Evolutionary conservation across 768 basidiomycete genomes (phyloP).

Genomic region (Kondoa malvinella): DNA sequence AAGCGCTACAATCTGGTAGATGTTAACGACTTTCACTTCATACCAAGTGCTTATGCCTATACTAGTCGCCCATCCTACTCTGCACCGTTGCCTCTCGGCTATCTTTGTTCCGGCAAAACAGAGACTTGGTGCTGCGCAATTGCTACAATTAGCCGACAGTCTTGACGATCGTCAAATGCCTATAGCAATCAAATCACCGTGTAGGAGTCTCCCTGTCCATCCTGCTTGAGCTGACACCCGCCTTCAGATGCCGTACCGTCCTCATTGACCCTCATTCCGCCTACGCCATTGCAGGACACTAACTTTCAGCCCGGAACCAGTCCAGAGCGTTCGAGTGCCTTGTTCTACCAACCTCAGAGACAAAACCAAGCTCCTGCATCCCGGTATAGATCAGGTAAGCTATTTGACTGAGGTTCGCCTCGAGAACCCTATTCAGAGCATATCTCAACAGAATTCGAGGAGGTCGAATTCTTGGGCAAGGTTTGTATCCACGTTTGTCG

Average conservation of each 20-base stretch:
- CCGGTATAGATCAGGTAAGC: not conserved
- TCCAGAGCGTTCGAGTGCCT: not conserved
- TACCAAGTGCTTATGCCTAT: not conserved
- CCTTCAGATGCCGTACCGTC: no score
- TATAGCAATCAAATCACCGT: not conserved
- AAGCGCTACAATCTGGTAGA: not conserved
- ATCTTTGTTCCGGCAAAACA: not conserved
- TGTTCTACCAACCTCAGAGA: not conserved
- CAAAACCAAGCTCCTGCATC: not conserved
- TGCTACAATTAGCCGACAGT: not conserved
- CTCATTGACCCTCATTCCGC: not conserved
- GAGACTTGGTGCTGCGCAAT: not conserved
- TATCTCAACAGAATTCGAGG: constrained; percentile 26
- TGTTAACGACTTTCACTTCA: no score
- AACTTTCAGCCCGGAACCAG: not conserved
- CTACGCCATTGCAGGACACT: not conserved
- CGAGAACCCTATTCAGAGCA: no score
- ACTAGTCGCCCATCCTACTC: not conserved
- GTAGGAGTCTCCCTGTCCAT: not conserved
- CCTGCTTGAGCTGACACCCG: no score
- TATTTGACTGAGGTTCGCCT: no score
- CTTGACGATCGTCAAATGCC: not conserved
- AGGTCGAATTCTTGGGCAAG: constrained; percentile 25
- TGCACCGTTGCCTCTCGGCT: not conserved
- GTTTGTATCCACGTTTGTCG: not conserved